Conservation (phyloP, 1,284 basidiomycete genomes). For the Ceratorhiza oryzae-sativae region DNA sequence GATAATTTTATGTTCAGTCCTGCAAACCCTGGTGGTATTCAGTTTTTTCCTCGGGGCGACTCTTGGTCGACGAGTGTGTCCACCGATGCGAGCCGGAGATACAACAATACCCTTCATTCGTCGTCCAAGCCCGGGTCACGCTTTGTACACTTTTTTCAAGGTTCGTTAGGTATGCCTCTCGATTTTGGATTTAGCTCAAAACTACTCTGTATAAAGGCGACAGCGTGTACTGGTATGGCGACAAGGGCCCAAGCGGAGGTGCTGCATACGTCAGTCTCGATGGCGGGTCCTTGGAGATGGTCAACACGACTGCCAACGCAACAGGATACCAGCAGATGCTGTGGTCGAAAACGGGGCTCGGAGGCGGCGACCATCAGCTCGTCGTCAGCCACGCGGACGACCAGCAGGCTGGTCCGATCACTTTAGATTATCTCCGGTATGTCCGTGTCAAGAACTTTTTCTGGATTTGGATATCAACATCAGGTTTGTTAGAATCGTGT, state of each 20-base stretch:
- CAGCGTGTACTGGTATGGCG: neutral
- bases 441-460: neutral
- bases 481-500: neutral
- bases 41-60: neutral
- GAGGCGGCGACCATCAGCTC: neutral
- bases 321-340: neutral
- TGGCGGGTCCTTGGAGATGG: neutral
- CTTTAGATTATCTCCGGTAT: neutral
- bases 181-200: neutral
- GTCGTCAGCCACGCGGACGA: neutral
- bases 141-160: neutral
- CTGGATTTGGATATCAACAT: neutral
- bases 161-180: neutral
- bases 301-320: neutral
- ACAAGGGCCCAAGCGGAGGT: neutral
- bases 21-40: neutral
- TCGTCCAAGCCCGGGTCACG: neutral
- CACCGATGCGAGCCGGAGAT: neutral
- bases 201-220: neutral
- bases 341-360: slow-evolving; percentile 1
- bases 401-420: neutral
- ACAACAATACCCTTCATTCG: neutral
- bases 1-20: neutral
- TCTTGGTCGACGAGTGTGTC: neutral
- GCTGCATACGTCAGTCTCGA: neutral